phyloP scores from a whole-genome alignment of 2,329 filamentous ascomycete genomes.

The Claviceps monticola region DNA sequence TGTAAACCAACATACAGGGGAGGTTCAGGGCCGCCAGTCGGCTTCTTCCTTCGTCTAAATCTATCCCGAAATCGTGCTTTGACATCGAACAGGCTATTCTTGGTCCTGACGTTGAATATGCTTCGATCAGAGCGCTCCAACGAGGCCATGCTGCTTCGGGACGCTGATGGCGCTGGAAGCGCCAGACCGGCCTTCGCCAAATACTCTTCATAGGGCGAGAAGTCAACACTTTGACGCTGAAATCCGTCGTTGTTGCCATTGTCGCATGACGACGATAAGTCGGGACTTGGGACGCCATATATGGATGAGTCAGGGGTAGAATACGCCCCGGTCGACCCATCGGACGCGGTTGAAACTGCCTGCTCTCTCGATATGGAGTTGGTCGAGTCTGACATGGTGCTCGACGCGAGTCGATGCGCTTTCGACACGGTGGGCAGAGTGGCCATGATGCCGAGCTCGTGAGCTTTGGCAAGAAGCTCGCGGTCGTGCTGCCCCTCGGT shows the following conservation, averaged over 20 bases:
- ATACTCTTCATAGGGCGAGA: slow-evolving; percentile 39
- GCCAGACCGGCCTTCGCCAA: slow-evolving; percentile 30
- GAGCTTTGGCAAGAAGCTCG: slow-evolving; percentile 21
- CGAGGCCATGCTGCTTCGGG: slow-evolving; percentile 17
- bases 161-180: slow-evolving; percentile 29
- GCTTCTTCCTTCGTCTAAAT: slow-evolving; percentile 28
- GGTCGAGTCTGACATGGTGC: slow-evolving; percentile 28
- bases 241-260: slow-evolving; percentile 4
- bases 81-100: slow-evolving; percentile 30
- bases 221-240: slow-evolving; percentile 28
- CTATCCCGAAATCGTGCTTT: slow-evolving; percentile 29
- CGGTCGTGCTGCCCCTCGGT: slow-evolving; percentile 27
- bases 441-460: slow-evolving; percentile 20
- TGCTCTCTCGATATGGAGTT: slow-evolving; percentile 27
- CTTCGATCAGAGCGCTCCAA: slow-evolving; percentile 22
- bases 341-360: slow-evolving; percentile 30
- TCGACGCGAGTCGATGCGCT: slow-evolving; percentile 22
- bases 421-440: slow-evolving; percentile 14
- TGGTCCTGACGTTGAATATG: slow-evolving; percentile 30
- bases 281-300: slow-evolving; percentile 14
- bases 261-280: slow-evolving; percentile 3
- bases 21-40: slow-evolving; percentile 17
- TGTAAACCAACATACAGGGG: slow-evolving; percentile 17
- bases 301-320: slow-evolving; percentile 30
- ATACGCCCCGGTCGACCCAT: slow-evolving; percentile 25